Evolutionary conservation across 345 rosid genomes (phyloP), one percentile per base, ranked within the genome.

Genomic region (Aethionema arabicum): DNA sequence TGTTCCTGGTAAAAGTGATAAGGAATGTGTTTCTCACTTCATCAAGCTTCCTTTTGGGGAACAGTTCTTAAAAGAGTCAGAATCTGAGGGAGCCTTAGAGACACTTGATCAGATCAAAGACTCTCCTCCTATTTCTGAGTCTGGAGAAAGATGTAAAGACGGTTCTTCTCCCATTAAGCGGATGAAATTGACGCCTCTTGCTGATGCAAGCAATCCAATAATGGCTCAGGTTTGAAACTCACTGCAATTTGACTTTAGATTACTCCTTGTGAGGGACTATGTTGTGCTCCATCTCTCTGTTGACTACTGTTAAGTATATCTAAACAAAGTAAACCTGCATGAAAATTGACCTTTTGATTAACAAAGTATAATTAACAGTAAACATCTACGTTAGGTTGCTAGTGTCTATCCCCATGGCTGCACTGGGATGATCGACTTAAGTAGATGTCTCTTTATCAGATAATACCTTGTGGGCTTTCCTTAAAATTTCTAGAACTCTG

Each of bases 161-260:
- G 55, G 50, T 21, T 64, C 79, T 1, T 68, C 80, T 39, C 70
- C 82, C 0, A 67, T 52, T 72, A 90, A 93, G 76, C 79, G 77
- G 68, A 70, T 81, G 72, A 75, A 76, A 37, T 82, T 93, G 27
- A 75, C 90, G 0, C 97, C 97, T 52, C 84, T 93, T 68, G 96
- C 88, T 1, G 99, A 93, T 80, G 87, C 97, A 11, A 93, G 97
- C 78, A 93, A 93, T 76, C 99, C 96, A n/a, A 84, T 93, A 33
- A 93, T 93, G 97, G 88, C 90, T 59, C 97, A 90, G 95, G 99
- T 90, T 77, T 49, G 11, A 14, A 31, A 8, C 56, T 59, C 37
- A 8, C 38, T n/a, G 37, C 35, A 36, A 4, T 52, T 14, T 31
- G 39, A 56, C 9, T 66, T 36, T 27, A 21, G 2, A 21, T 21